Evolutionary conservation across 148 eudicot species (phyloP).

Genomic region (Simmondsia chinensis): DNA sequence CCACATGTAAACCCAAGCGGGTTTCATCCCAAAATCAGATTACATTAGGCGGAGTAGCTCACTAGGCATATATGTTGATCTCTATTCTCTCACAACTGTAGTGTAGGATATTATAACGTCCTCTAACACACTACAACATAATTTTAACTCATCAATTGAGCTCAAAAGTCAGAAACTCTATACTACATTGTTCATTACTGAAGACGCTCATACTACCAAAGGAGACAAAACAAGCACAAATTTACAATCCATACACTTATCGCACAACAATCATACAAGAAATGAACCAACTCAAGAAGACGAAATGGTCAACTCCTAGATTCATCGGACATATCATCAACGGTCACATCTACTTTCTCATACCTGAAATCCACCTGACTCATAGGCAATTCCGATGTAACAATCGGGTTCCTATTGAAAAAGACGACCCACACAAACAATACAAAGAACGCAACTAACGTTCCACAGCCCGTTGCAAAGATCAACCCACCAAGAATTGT

Average conservation of each 20-base stretch:
- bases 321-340: conserved; percentile 24
- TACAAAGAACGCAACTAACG: conserved; percentile 32
- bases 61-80: no score
- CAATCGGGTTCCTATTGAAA: conserved; percentile 15
- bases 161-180: no score
- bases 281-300: neutral
- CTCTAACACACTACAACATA: no score
- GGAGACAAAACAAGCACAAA: neutral
- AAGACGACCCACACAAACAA: conserved; percentile 39
- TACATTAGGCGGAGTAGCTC: no score
- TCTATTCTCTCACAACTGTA: no score
- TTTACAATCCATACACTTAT: conserved; percentile 5
- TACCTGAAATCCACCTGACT: conserved; percentile 32
- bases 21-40: no score
- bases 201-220: no score
- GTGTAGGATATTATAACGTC: no score
- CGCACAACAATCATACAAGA: conserved; percentile 14
- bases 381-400: conserved; percentile 21
- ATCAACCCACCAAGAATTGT: conserved; percentile 40
- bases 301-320: conserved; percentile 12
- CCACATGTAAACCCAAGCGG: no score
- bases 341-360: conserved; percentile 44
- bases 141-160: no score
- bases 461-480: conserved; percentile 51
- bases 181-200: no score